A percentile compares a stretch with the other conserved stretches of the same genome.
Conservation (phyloP, 1,284 basidiomycete species). For the Pseudozyma sp. region DNA sequence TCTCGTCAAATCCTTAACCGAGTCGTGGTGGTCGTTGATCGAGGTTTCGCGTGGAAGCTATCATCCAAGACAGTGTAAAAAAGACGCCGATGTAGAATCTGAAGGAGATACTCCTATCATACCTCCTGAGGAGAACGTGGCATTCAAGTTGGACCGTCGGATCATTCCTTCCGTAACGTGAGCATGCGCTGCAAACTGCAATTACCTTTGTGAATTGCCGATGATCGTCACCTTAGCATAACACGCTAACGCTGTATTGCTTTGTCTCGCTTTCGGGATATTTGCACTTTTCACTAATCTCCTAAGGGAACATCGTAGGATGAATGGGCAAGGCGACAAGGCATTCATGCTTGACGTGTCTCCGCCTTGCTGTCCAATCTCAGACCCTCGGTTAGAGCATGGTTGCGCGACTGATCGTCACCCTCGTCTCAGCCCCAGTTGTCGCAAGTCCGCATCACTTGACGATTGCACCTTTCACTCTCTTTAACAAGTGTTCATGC, state of each 20-base stretch:
- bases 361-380: background rate
- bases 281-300: background rate
- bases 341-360: background rate
- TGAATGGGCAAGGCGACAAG: too few relatives aligned
- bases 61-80: background rate
- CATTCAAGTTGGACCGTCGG: background rate
- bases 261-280: background rate
- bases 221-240: too few relatives aligned
- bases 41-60: background rate
- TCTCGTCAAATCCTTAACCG: conserved; percentile 1
- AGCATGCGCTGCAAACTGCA: background rate
- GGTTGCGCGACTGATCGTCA: background rate
- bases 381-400: background rate
- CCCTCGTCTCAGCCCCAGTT: conserved; percentile 3
- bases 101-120: background rate
- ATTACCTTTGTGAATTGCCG: too few relatives aligned
- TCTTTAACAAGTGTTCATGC: too few relatives aligned
- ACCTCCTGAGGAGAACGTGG: conserved; percentile 1
- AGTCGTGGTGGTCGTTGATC: background rate
- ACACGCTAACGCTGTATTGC: too few relatives aligned
- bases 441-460: conserved; percentile 9
- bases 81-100: background rate
- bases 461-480: too few relatives aligned
- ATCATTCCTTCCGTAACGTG: too few relatives aligned
- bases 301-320: too few relatives aligned